Percentiles rank a stretch among this genome's conserved stretches.
Evolutionary conservation across 169 alveolate genomes (phyloP).

Genomic region (Eimeria sp.): DNA sequence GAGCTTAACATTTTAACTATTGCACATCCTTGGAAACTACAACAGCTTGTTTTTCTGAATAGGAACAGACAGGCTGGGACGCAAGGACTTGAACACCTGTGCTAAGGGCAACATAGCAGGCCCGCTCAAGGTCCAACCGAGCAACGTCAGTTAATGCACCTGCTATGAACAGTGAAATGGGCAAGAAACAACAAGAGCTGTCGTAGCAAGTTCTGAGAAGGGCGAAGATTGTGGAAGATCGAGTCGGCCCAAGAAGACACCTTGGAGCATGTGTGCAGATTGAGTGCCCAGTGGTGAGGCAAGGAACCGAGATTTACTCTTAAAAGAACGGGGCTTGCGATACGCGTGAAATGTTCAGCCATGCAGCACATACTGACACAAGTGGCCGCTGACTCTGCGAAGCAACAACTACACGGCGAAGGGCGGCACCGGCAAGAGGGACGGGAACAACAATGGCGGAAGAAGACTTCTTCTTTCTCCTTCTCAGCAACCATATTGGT

Average conservation of each 20-base stretch:
- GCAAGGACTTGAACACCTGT: neutral
- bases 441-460: slow-evolving; percentile 38
- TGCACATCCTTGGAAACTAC: neutral
- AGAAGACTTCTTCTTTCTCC: slow-evolving; percentile 50
- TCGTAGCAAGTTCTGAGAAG: neutral
- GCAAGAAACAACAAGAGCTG: neutral
- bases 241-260: neutral
- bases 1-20: neutral
- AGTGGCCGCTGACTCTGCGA: slow-evolving; percentile 15
- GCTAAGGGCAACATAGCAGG: neutral
- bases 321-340: neutral
- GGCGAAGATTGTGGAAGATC: neutral
- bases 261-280: neutral
- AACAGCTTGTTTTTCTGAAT: neutral
- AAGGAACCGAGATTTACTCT: neutral
- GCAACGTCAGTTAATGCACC: neutral
- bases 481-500: slow-evolving; percentile 73
- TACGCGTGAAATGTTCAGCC: neutral
- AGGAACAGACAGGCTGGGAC: neutral
- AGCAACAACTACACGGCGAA: neutral
- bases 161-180: neutral
- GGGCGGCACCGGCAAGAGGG: neutral
- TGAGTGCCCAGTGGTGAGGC: neutral
- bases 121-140: neutral
- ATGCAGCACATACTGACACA: slow-evolving; percentile 25